Evolutionary conservation across 768 basidiomycete genomes (phyloP), one percentile per base, ranked within the genome.

Genomic region (button mushroom (Agaricus bisporus)): DNA sequence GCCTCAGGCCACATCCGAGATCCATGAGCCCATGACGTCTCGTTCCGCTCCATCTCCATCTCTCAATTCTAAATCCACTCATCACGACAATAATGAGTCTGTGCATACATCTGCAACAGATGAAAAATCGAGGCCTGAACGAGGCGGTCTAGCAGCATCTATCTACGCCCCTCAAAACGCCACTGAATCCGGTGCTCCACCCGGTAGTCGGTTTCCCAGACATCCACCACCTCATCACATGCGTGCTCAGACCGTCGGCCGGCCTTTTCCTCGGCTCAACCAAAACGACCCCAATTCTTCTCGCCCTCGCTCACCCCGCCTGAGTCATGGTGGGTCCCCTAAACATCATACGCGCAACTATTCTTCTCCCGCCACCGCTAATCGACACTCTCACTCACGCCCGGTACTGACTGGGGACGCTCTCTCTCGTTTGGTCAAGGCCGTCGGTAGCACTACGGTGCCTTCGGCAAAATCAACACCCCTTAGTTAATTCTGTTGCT

Each of bases 401-500:
- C 88, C 88, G n/a, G 75, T 90, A 41, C 78, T 91, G 59, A 85
- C 85, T 5, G 82, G 75, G 11, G 86, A 85, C 47, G 88, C 86
- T 2, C 77, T 88, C 48, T 82, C 86, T 11, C 73, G 74, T 54
- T 65, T 91, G 29, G 82, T 81, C 25, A 75, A 79, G 59, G 81
- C 83, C 9, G 81, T 89, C 38, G 84, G 80, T 28, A 66, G 48
- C 15, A 51, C 63, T 20, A 48, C 20, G 63, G 66, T 57, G 50
- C 62, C 69, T 4, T 50, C 64, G 8, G 39, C 65, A 15, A 67
- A 64, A 26, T 10, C 47, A 15, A 54, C 52, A 11, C 44, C 53
- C 32, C 32, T 32, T 32, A 32, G 4, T 8, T 32, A 32, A 32
- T 32, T 32, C 32, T 51, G 43, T 64, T 20, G 51, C 65, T 7